Evolutionary conservation across 2,329 filamentous ascomycete species (phyloP), one percentile per base, ranked within the genome.

Genomic region (Thelonectria discophora): DNA sequence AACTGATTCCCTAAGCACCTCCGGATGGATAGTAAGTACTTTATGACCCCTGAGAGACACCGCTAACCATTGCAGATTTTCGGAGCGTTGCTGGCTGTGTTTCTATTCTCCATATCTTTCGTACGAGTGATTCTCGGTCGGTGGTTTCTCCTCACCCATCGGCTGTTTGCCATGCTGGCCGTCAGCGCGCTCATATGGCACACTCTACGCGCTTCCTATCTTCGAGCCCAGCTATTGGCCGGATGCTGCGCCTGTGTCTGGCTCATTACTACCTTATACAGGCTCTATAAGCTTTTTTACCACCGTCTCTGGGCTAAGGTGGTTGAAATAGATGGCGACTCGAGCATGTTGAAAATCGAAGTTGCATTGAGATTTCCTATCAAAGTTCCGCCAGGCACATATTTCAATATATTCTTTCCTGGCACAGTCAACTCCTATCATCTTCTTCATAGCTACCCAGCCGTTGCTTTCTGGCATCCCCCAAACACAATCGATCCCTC

Each of bases 351-450:
- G 9, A 63, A 40, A 12, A 54, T 63, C 24, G 51, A 63, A 8
- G 39, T 63, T 30, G 43, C 40, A 2, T 20, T 63, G 2, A 37
- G 34, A 7, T 52, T 47, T 15, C 56, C 51, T 3, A 43, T 55
- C 18, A 18, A 18, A 5, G 42, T 59, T 3, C 11, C 17, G 5
- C 32, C 47, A 3, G 51, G 60, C 17, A 60, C 17, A 5, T 63
- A 63, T 30, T 63, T 63, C 6, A 55, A 60, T 18, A 27, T 63
- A 13, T 63, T 60, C 24, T 63, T 63, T 32, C 55, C 60, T 3
- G 34, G 46, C 3, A 47, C 5, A 9, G 4, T 13, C 42, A 51
- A 7, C n/a, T 40, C 15, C 10, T 40, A 40, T 40, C 10, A 32
- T 42, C 32, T 12, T 42, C 18, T 47, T 24, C n/a, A 55, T n/a